A percentile compares a stretch with the other conserved stretches of the same genome.
These are phyloP conservation scores for Litsea cubeba DNA, from an alignment of 164 flowering plant species.

Conservation along the genomic window DNA sequence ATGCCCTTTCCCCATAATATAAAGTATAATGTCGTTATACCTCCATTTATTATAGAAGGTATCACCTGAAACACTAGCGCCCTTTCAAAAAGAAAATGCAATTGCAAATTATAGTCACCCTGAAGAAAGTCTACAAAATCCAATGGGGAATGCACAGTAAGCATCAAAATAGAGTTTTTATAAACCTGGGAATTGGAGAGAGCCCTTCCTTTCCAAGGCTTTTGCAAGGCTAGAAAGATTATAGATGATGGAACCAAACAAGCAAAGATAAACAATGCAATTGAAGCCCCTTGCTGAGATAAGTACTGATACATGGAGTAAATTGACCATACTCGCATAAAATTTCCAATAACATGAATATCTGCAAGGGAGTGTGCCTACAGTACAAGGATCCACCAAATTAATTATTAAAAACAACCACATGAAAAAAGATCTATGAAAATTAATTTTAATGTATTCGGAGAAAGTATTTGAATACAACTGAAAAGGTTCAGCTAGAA, in stretches of 20 bases:
- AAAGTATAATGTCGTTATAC: no score
- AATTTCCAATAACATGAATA: conserved; percentile 68
- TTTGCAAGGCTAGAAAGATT: conserved; percentile 66
- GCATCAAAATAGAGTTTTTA: not conserved
- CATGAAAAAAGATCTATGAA: not conserved
- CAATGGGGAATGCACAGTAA: not conserved
- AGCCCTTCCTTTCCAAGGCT: conserved; percentile 96
- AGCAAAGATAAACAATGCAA: conserved; percentile 64
- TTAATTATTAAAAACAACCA: not conserved
- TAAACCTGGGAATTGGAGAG: conserved; percentile 81
- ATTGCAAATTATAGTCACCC: conserved; percentile 8
- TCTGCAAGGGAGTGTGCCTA: conserved; percentile 86
- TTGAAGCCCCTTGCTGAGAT: conserved; percentile 68
- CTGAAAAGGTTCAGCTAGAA: not conserved
- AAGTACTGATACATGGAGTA: conserved; percentile 76
- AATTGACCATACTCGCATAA: conserved; percentile 91
- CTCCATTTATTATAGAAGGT: no score
- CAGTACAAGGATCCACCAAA: conserved; percentile 11
- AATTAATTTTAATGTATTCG: not conserved
- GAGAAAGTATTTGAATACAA: not conserved
- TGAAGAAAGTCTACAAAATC: conserved; percentile 2
- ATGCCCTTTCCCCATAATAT: no score
- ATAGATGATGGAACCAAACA: conserved; percentile 75
- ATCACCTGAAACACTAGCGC: conserved; percentile 56
- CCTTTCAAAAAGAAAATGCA: conserved; percentile 13